These are phyloP conservation scores for Orobanche coerulescens DNA, from an alignment of 257 asterid species.

Conservation along the genomic window DNA sequence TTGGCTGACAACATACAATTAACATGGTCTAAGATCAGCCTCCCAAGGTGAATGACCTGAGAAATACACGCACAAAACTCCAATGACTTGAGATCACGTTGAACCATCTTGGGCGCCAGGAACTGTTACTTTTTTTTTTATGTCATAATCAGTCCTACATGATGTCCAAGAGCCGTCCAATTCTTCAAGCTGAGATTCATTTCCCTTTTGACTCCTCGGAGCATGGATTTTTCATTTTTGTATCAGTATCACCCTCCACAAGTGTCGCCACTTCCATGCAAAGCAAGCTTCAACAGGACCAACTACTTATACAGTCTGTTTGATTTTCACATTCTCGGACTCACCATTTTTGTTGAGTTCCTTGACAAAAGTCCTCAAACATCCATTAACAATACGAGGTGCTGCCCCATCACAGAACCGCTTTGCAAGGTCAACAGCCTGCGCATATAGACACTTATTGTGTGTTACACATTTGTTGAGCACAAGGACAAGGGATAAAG, in stretches of 20 bases:
- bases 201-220: background rate
- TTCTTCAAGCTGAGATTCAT: background rate
- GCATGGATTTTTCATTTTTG: background rate
- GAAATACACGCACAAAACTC: background rate
- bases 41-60: background rate
- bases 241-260: conserved; percentile 1
- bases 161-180: background rate
- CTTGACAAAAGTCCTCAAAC: conserved; percentile 63
- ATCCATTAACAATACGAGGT: conserved; percentile 85
- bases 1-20: too few relatives aligned
- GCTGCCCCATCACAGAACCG: conserved; percentile 96
- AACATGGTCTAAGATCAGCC: too few relatives aligned
- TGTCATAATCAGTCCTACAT: background rate
- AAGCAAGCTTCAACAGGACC: background rate
- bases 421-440: conserved; percentile 98
- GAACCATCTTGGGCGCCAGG: background rate
- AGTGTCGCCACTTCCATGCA: background rate
- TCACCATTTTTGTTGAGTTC: conserved; percentile 28
- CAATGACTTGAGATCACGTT: background rate
- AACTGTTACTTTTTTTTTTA: background rate
- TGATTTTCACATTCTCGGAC: conserved; percentile 18
- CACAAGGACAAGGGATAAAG: background rate
- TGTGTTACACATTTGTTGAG: background rate
- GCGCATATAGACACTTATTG: background rate
- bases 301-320: conserved; percentile 26